These are phyloP conservation scores for Dipsacomyces acuminosporus DNA, from an alignment of 371 early-diverging fungal species.

Conservation along the genomic window DNA sequence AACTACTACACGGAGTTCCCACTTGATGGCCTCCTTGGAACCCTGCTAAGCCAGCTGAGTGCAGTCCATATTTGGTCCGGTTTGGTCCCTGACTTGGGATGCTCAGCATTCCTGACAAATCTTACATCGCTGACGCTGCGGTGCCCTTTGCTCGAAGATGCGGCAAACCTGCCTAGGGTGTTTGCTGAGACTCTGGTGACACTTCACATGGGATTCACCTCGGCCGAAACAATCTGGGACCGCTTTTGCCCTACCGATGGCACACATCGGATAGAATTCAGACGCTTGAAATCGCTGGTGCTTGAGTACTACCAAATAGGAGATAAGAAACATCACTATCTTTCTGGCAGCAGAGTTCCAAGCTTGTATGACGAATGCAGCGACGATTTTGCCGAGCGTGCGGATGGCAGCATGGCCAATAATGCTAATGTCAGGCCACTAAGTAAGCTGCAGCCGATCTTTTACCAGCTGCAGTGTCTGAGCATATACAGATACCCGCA, in stretches of 20 bases:
- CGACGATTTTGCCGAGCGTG: not conserved
- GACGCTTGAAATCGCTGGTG: slow-evolving; percentile 13
- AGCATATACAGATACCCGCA: slow-evolving; percentile 23
- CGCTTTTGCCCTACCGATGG: slow-evolving; percentile 16
- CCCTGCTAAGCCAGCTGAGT: slow-evolving; percentile 15
- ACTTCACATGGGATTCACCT: slow-evolving; percentile 29
- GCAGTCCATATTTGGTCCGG: slow-evolving; percentile 13
- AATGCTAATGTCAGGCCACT: not conserved
- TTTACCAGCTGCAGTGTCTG: slow-evolving; percentile 19
- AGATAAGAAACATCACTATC: not conserved
- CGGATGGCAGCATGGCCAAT: slow-evolving; percentile 1
- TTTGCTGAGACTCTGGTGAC: slow-evolving; percentile 27
- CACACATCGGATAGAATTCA: slow-evolving; percentile 9
- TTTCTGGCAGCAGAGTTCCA: not conserved
- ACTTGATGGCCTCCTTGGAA: slow-evolving; percentile 23
- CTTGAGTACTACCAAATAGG: slow-evolving; percentile 18
- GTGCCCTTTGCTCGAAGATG: slow-evolving; percentile 16
- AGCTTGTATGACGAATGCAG: slow-evolving; percentile 21
- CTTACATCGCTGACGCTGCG: slow-evolving; percentile 23
- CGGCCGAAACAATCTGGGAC: slow-evolving; percentile 26
- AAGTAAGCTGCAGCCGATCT: not conserved
- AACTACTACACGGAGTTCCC: slow-evolving; percentile 28
- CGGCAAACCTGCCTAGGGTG: slow-evolving; percentile 20
- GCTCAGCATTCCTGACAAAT: slow-evolving; percentile 20
- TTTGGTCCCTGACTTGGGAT: slow-evolving; percentile 20